A percentile compares a stretch with the other conserved stretches of the same genome.
Conservation (phyloP, 768 basidiomycete species). For the Tephrocybe sp. region DNA sequence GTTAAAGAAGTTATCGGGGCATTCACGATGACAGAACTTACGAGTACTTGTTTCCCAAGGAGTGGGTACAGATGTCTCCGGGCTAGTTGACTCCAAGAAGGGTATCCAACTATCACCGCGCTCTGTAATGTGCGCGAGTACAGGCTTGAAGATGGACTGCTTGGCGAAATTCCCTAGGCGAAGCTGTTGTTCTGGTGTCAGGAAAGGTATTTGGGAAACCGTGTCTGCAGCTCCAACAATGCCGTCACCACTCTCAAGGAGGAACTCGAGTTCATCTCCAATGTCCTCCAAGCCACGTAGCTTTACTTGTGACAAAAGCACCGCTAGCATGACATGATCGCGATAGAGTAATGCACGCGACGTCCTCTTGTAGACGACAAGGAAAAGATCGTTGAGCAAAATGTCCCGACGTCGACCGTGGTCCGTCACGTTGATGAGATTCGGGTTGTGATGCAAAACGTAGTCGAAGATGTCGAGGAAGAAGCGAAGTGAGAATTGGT, state of each 20-base stretch:
- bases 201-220: slow-evolving; percentile 41
- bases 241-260: slow-evolving; percentile 86
- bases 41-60: slow-evolving; percentile 80
- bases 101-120: slow-evolving; percentile 67
- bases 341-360: slow-evolving; percentile 87
- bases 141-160: slow-evolving; percentile 75
- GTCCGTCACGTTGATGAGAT: slow-evolving; percentile 78
- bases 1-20: slow-evolving; percentile 6
- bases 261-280: slow-evolving; percentile 82
- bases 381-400: slow-evolving; percentile 85
- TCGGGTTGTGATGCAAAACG: slow-evolving; percentile 89
- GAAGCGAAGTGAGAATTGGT: slow-evolving; percentile 96
- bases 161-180: slow-evolving; percentile 73
- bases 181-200: slow-evolving; percentile 67
- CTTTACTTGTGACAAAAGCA: slow-evolving; percentile 88
- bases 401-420: slow-evolving; percentile 73
- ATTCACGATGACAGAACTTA: slow-evolving; percentile 40
- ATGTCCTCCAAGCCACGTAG: slow-evolving; percentile 79
- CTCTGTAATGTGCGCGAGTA: slow-evolving; percentile 60
- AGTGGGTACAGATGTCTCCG: slow-evolving; percentile 70
- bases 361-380: slow-evolving; percentile 84
- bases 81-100: slow-evolving; percentile 66
- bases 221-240: slow-evolving; percentile 38
- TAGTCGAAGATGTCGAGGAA: slow-evolving; percentile 99
- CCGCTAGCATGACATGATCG: slow-evolving; percentile 89